phyloP scores from a whole-genome alignment of 371 early-diverging fungal species.

The Apophysomyces trapeziformis region DNA sequence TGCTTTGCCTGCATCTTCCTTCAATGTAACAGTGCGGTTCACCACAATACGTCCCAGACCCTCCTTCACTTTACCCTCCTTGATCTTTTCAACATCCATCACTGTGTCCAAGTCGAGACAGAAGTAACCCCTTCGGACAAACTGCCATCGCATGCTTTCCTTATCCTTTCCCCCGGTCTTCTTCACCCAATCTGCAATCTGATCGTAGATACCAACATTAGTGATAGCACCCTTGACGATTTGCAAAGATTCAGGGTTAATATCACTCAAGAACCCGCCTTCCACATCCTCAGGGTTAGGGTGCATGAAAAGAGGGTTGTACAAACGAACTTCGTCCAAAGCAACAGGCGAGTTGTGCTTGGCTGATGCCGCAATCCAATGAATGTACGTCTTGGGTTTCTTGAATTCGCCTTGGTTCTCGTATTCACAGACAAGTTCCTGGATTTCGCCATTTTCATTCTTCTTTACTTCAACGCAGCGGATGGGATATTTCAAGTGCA shows the following conservation, averaged over 20 bases:
- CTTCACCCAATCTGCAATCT: constrained; percentile 48
- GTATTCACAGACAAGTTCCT: constrained; percentile 79
- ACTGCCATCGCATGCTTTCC: constrained; percentile 94
- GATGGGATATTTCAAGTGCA: constrained; percentile 85
- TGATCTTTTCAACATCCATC: constrained; percentile 52
- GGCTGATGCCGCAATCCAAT: constrained; percentile 95
- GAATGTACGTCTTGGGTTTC: constrained; percentile 97
- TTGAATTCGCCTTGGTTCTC: constrained; percentile 72
- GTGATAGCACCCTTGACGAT: constrained; percentile 75
- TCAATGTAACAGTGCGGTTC: constrained; percentile 91
- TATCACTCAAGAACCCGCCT: constrained; percentile 92
- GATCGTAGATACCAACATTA: constrained; percentile 85
- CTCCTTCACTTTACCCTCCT: constrained; percentile 38
- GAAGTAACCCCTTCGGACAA: constrained; percentile 97
- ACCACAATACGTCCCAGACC: constrained; percentile 65
- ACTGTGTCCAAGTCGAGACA: constrained; percentile 92
- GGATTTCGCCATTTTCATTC: constrained; percentile 71
- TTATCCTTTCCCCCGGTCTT: constrained; percentile 54
- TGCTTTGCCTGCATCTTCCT: constrained; percentile 86
- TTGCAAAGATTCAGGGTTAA: constrained; percentile 82
- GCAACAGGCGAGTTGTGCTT: constrained; percentile 82
- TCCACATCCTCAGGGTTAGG: constrained; percentile 89
- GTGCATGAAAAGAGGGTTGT: constrained; percentile 89
- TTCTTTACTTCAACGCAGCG: constrained; percentile 84
- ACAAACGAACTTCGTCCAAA: constrained; percentile 84